phyloP scores from a whole-genome alignment of 1,139 yeast genomes.

The Debaryomyces robertsiae region DNA sequence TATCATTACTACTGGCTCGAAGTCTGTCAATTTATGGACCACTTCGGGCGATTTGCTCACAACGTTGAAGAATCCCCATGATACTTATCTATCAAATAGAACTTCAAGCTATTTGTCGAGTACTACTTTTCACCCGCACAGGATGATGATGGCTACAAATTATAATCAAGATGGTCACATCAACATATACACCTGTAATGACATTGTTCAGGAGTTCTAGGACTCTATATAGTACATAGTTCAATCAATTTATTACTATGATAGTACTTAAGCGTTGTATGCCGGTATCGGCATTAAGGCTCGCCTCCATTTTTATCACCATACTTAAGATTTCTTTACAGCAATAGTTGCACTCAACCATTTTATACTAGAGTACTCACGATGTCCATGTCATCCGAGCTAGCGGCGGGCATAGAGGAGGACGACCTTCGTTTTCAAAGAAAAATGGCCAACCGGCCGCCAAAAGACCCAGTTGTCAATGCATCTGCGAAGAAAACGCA shows the following conservation, averaged over 20 bases:
- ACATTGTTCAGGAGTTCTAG: slow-evolving; percentile 42
- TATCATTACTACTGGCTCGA: slow-evolving; percentile 82
- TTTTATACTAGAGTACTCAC: not conserved
- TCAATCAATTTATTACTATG: not conserved
- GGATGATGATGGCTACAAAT: slow-evolving; percentile 89
- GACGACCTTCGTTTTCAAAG: slow-evolving; percentile 15
- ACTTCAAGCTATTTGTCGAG: slow-evolving; percentile 61
- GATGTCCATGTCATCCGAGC: slow-evolving; percentile 42
- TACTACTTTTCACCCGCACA: slow-evolving; percentile 86
- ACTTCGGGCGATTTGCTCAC: slow-evolving; percentile 77
- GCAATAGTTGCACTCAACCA: no score
- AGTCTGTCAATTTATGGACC: slow-evolving; percentile 81
- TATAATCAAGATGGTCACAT: slow-evolving; percentile 79
- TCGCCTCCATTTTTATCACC: not conserved
- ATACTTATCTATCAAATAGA: slow-evolving; percentile 44
- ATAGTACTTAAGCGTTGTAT: not conserved
- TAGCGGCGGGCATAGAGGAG: slow-evolving; percentile 43
- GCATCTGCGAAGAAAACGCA: slow-evolving; percentile 10
- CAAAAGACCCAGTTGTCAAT: not conserved
- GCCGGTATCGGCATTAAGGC: slow-evolving; percentile 1
- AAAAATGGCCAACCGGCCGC: slow-evolving; percentile 5
- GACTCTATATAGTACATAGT: slow-evolving; percentile 1
- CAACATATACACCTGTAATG: slow-evolving; percentile 56
- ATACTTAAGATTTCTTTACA: no score
- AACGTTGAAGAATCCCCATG: slow-evolving; percentile 59